phyloP scores from a whole-genome alignment of 176 grass and related monocot genomes.

The Pontederia paniculata region DNA sequence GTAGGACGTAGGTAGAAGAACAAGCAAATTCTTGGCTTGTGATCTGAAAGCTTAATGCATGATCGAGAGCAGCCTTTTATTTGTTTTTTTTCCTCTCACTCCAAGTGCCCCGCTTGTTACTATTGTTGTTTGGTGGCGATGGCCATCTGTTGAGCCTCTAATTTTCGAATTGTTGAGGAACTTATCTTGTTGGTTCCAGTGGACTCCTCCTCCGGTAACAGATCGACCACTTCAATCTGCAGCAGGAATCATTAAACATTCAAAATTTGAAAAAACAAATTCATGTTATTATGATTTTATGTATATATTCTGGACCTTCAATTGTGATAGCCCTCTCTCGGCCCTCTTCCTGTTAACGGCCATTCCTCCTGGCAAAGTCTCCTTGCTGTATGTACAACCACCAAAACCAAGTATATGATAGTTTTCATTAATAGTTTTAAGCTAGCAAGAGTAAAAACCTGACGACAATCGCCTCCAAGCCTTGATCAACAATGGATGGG shows the following conservation, averaged over 20 bases:
- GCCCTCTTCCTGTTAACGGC: constrained; percentile 80
- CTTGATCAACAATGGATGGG: constrained; percentile 54
- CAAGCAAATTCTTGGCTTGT: neutral
- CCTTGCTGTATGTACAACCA: too few relatives aligned
- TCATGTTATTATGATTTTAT: neutral
- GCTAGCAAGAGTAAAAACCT: constrained; percentile 34
- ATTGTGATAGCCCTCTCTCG: constrained; percentile 51
- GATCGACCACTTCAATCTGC: constrained; percentile 69
- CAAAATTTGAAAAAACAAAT: neutral
- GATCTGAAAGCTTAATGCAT: neutral
- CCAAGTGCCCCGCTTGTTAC: too few relatives aligned
- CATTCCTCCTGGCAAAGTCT: constrained; percentile 58
- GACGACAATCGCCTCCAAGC: constrained; percentile 77
- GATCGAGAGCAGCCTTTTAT: neutral
- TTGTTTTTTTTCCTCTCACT: too few relatives aligned
- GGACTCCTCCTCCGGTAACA: constrained; percentile 49
- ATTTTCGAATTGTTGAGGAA: constrained; percentile 62
- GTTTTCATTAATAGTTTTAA: neutral
- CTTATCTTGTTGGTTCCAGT: constrained; percentile 79
- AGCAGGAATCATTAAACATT: neutral
- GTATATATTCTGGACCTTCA: constrained; percentile 38
- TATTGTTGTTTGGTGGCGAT: neutral
- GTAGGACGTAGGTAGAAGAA: too few relatives aligned
- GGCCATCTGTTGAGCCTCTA: constrained; percentile 38
- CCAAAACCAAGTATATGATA: too few relatives aligned